phyloP scores from a whole-genome alignment of 2,329 filamentous ascomycete genomes.

The Ascochyta viciae-villosae region DNA sequence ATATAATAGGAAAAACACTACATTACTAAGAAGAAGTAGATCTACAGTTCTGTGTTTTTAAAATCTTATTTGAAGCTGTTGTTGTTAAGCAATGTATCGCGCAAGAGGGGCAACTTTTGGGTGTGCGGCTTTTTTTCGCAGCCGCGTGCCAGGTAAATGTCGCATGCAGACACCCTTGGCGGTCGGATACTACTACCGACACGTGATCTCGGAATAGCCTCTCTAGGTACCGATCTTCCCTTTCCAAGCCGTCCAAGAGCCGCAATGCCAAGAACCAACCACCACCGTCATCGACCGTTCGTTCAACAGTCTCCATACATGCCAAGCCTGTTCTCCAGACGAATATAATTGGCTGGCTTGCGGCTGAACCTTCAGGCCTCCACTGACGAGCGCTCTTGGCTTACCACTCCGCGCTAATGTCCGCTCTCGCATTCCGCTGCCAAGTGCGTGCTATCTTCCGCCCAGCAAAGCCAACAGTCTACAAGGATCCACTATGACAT shows the following conservation, averaged over 20 bases:
- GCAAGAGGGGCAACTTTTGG: too few relatives aligned
- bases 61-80: too few relatives aligned
- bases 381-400: conserved; percentile 21
- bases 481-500: conserved; percentile 40
- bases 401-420: conserved; percentile 1
- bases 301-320: conserved; percentile 3
- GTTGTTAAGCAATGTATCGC: too few relatives aligned
- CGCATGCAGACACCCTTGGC: conserved; percentile 1
- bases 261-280: conserved; percentile 15
- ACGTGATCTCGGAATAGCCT: conserved; percentile 13
- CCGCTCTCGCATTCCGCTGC: conserved; percentile 24
- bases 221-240: conserved; percentile 11
- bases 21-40: too few relatives aligned
- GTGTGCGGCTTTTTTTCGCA: too few relatives aligned
- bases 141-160: too few relatives aligned
- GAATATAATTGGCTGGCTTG: conserved; percentile 4
- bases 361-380: conserved; percentile 3
- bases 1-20: too few relatives aligned
- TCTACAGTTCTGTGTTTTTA: too few relatives aligned
- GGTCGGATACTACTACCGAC: conserved; percentile 10
- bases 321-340: background rate
- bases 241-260: conserved; percentile 17
- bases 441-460: conserved; percentile 26
- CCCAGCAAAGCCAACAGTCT: conserved; percentile 27
- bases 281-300: conserved; percentile 15